These are phyloP conservation scores for Lactuca saligna DNA, from an alignment of 129 eudicot genomes.

Conservation along the genomic window DNA sequence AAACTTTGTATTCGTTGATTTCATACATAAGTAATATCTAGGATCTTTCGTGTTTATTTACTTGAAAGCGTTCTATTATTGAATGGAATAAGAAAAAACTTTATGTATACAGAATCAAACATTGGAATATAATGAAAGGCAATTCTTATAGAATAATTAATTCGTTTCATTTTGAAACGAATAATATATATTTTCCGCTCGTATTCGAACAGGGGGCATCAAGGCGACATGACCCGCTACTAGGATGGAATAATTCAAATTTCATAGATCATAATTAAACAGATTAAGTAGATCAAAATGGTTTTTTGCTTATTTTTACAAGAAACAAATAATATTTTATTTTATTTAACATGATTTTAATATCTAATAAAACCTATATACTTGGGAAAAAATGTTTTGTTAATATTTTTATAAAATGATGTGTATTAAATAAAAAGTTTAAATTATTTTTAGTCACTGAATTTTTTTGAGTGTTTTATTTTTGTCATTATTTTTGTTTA, in stretches of 20 bases:
- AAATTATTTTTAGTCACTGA: too few relatives aligned
- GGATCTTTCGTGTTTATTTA: slow-evolving; percentile 3
- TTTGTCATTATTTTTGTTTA: too few relatives aligned
- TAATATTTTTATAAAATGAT: too few relatives aligned
- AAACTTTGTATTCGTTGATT: too few relatives aligned
- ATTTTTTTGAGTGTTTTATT: too few relatives aligned
- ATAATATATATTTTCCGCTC: slow-evolving; percentile 6
- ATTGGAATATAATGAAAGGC: slow-evolving; percentile 12
- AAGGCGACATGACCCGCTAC: slow-evolving; percentile 23
- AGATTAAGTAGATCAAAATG: slow-evolving; percentile 1
- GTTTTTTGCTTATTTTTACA: neutral
- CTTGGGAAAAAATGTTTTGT: too few relatives aligned
- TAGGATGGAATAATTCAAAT: slow-evolving; percentile 4
- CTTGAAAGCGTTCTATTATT: slow-evolving; percentile 27
- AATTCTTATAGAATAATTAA: slow-evolving; percentile 12
- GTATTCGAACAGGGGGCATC: slow-evolving; percentile 19
- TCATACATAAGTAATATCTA: neutral
- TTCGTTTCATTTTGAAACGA: neutral
- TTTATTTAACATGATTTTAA: too few relatives aligned
- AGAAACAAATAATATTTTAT: too few relatives aligned
- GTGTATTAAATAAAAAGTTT: too few relatives aligned
- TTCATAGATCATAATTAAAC: neutral
- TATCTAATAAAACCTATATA: too few relatives aligned
- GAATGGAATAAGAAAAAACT: slow-evolving; percentile 20
- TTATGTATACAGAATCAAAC: slow-evolving; percentile 9